A percentile compares a stretch with the other conserved stretches of the same genome.
These are phyloP conservation scores for Lathyrus aphaca DNA, from an alignment of 306 rosid species.

Conservation along the genomic window DNA sequence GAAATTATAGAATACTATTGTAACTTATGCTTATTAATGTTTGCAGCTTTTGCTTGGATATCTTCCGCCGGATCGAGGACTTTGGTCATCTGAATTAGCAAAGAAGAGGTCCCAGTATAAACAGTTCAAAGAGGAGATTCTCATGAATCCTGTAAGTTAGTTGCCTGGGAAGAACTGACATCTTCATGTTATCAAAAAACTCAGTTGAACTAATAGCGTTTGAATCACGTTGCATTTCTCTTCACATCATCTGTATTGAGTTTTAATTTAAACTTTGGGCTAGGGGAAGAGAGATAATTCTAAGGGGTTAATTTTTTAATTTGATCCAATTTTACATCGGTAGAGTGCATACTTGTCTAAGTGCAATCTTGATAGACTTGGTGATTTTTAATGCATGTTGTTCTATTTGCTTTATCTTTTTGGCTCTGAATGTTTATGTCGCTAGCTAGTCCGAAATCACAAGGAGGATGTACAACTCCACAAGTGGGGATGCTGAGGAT, in stretches of 20 bases:
- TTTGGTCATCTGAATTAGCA: slow-evolving; percentile 84
- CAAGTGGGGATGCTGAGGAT: slow-evolving; percentile 63
- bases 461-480: slow-evolving; percentile 69
- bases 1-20: slow-evolving; percentile 12
- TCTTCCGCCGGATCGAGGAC: slow-evolving; percentile 81
- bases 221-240: background rate
- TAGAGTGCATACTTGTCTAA: slow-evolving; percentile 17
- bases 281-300: slow-evolving; percentile 13
- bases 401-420: slow-evolving; percentile 39
- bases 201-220: slow-evolving; percentile 23
- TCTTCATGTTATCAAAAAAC: background rate
- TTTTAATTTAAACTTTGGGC: background rate
- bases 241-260: background rate
- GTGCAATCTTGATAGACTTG: slow-evolving; percentile 28
- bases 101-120: slow-evolving; percentile 94
- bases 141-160: slow-evolving; percentile 97
- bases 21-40: slow-evolving; percentile 37
- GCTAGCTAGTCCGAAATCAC: slow-evolving; percentile 99
- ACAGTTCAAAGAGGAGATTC: slow-evolving; percentile 86
- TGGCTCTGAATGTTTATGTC: slow-evolving; percentile 82
- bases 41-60: slow-evolving; percentile 87
- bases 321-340: slow-evolving; percentile 8
- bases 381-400: slow-evolving; percentile 20
- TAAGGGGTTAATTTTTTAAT: slow-evolving; percentile 4
- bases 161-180: background rate